Evolutionary conservation across 805 yeast genomes (phyloP).

Genomic region (Saturnispora sanitii): DNA sequence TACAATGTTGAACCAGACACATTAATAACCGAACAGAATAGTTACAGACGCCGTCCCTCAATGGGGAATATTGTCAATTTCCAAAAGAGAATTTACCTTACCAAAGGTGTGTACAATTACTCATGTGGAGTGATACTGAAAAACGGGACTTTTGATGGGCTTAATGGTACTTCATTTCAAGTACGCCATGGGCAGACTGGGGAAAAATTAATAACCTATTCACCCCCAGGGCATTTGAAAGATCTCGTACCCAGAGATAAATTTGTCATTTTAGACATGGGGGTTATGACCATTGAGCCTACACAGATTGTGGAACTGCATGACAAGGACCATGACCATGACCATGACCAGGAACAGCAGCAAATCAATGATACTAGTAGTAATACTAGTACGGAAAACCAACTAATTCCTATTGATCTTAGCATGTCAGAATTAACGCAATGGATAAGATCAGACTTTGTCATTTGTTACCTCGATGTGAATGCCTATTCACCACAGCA

Average conservation of each 20-base stretch:
- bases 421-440: conserved; percentile 50
- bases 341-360: not conserved
- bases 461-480: conserved; percentile 28
- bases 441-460: conserved; percentile 42
- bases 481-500: conserved; percentile 22
- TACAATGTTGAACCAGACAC: conserved; percentile 36
- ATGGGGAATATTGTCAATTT: not conserved
- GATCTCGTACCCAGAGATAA: conserved; percentile 47
- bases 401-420: conserved; percentile 28
- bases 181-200: conserved; percentile 27
- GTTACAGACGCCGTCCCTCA: not conserved
- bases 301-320: not conserved
- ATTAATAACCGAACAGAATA: no score
- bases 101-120: conserved; percentile 41
- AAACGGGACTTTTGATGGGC: conserved; percentile 35
- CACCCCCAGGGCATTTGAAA: conserved; percentile 47
- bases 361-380: not conserved
- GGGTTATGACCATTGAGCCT: conserved; percentile 29
- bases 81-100: conserved; percentile 34
- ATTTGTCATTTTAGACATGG: conserved; percentile 41
- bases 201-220: conserved; percentile 31
- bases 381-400: no score
- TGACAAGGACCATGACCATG: not conserved
- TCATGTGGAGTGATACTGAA: conserved; percentile 44
- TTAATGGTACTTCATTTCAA: conserved; percentile 50